phyloP scores from a whole-genome alignment of 768 basidiomycete species.

The Chalciporus chontae region DNA sequence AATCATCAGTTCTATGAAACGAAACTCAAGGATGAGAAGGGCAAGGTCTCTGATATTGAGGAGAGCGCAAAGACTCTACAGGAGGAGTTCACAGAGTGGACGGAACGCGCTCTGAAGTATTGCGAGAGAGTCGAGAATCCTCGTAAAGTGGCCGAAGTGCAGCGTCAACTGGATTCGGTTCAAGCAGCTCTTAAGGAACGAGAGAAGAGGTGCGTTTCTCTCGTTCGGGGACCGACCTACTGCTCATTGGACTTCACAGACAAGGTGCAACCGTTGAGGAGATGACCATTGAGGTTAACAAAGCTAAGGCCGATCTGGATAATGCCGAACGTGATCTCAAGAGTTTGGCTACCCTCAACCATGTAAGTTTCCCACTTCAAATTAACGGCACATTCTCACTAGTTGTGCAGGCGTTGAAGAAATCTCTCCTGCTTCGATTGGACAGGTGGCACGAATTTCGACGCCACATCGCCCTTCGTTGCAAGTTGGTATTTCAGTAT shows the following conservation, averaged over 20 bases:
- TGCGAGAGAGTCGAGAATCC: conserved; percentile 57
- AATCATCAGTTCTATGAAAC: conserved; percentile 43
- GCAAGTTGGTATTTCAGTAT: conserved; percentile 77
- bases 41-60: conserved; percentile 43
- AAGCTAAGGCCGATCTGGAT: conserved; percentile 55
- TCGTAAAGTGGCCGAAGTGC: conserved; percentile 52
- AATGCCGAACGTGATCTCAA: conserved; percentile 60
- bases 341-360: conserved; percentile 61
- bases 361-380: conserved; percentile 38
- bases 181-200: conserved; percentile 63
- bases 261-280: conserved; percentile 78
- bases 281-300: conserved; percentile 68
- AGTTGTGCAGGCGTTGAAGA: conserved; percentile 53
- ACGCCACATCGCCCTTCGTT: conserved; percentile 81
- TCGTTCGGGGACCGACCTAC: background rate
- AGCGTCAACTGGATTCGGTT: conserved; percentile 60
- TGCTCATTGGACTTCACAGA: conserved; percentile 33
- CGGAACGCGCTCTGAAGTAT: conserved; percentile 56
- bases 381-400: conserved; percentile 4
- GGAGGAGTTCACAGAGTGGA: conserved; percentile 68
- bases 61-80: conserved; percentile 48
- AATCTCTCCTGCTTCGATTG: conserved; percentile 63
- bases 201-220: conserved; percentile 51
- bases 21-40: conserved; percentile 52
- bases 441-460: conserved; percentile 85